Evolutionary conservation across 225 moss, liverwort and hornwort genomes (phyloP).

Genomic region (Sphagnum tenellum): DNA sequence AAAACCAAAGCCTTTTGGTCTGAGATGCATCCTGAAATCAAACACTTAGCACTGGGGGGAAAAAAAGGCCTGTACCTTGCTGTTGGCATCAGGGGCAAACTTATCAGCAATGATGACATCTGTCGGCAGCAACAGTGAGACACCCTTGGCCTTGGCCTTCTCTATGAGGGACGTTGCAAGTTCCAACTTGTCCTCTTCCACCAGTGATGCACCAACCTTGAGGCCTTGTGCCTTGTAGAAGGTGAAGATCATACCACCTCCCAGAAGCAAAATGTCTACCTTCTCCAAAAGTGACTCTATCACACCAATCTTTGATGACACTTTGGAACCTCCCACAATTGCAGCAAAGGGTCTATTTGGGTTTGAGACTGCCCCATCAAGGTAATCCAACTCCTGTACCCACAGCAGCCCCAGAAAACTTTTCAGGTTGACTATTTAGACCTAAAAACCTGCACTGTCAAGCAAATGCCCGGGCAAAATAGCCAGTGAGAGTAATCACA

Average conservation of each 20-base stretch:
- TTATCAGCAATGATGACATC: conserved; percentile 40
- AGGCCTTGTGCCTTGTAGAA: conserved; percentile 46
- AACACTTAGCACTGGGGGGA: too few species aligned
- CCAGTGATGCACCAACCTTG: conserved; percentile 36
- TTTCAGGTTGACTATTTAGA: too few species aligned
- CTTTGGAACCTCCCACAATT: conserved; percentile 32
- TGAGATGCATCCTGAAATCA: too few species aligned
- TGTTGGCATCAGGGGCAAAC: conserved; percentile 36
- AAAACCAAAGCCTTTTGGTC: too few species aligned
- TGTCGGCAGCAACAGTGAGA: conserved; percentile 37
- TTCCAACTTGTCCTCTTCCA: conserved; percentile 51
- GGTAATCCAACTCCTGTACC: conserved; percentile 35
- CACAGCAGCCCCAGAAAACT: too few species aligned
- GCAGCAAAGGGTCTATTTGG: conserved; percentile 40
- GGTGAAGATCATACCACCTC: conserved; percentile 61
- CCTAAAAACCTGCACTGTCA: too few species aligned
- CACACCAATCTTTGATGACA: conserved; percentile 51
- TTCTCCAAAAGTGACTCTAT: conserved; percentile 43
- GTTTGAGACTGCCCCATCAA: conserved; percentile 27
- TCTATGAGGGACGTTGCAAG: conserved; percentile 23
- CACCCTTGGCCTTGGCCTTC: conserved; percentile 50
- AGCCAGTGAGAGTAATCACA: too few species aligned
- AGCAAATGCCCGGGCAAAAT: too few species aligned
- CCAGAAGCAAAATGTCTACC: conserved; percentile 42
- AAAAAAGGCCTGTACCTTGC: conserved; percentile 14